phyloP scores from a whole-genome alignment of 2,329 filamentous ascomycete species.

The Lachnellula cervina region DNA sequence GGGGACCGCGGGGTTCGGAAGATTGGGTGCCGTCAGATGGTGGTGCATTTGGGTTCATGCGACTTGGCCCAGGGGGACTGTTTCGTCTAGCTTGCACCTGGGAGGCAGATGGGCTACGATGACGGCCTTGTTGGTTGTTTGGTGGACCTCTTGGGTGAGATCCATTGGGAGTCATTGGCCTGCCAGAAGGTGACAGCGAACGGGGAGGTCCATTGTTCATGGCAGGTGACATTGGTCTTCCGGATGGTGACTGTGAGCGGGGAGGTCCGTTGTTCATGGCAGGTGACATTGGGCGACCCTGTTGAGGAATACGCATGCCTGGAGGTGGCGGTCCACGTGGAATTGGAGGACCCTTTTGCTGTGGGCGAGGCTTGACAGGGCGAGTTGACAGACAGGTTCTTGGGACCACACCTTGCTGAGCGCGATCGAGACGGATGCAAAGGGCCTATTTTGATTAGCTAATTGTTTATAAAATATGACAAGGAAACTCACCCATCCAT shows the following conservation, averaged over 20 bases:
- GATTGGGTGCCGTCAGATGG: constrained; percentile 3
- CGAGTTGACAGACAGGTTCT: constrained; percentile 89
- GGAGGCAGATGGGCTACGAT: constrained; percentile 20
- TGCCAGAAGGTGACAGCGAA: constrained; percentile 11
- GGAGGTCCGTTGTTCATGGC: constrained; percentile 14
- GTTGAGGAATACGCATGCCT: constrained; percentile 19
- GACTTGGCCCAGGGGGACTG: constrained; percentile 23
- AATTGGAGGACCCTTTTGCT: constrained; percentile 25
- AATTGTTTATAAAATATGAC: neutral
- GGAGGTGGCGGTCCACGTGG: constrained; percentile 24
- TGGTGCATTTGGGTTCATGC: constrained; percentile 22
- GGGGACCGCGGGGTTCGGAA: constrained; percentile 5
- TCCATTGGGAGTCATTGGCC: constrained; percentile 15
- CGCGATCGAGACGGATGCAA: constrained; percentile 84
- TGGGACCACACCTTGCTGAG: constrained; percentile 87
- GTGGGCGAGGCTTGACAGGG: constrained; percentile 57
- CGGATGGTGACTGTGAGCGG: constrained; percentile 12
- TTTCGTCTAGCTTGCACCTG: constrained; percentile 18
- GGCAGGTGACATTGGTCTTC: constrained; percentile 18
- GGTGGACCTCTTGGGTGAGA: constrained; percentile 15
- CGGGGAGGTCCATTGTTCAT: constrained; percentile 16
- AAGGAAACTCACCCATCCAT: constrained; percentile 76
- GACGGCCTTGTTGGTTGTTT: constrained; percentile 17
- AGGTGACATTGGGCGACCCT: constrained; percentile 9
- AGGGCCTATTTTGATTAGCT: constrained; percentile 60